These are phyloP conservation scores for Apostasia shenzhenica DNA, from an alignment of 106 monocot genomes.

Conservation along the genomic window DNA sequence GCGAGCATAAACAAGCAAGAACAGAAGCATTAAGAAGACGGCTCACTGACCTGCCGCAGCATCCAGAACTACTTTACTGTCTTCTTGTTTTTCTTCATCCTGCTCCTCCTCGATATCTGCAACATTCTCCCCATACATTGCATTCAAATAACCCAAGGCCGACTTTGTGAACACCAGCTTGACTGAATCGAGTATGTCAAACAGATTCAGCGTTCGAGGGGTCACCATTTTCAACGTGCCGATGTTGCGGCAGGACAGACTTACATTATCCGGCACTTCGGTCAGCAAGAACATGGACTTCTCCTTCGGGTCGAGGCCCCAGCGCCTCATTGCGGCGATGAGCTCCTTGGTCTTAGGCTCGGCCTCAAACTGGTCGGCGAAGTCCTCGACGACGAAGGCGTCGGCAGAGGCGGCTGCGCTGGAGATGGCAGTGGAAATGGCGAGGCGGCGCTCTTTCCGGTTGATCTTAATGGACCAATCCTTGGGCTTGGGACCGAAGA, in stretches of 20 bases:
- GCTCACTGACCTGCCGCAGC: not conserved
- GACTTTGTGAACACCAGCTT: conserved; percentile 71
- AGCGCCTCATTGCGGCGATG: conserved; percentile 59
- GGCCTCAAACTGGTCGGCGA: conserved; percentile 31
- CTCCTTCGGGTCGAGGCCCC: conserved; percentile 78
- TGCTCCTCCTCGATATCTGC: not conserved
- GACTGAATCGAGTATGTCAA: conserved; percentile 64
- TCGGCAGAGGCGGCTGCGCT: conserved; percentile 50
- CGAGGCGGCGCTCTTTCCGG: conserved; percentile 94
- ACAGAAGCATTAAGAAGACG: too few species aligned
- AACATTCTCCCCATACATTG: conserved; percentile 47
- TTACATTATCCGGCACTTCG: conserved; percentile 58
- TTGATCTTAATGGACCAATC: conserved; percentile 98
- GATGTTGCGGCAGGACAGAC: conserved; percentile 73
- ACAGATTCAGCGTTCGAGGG: conserved; percentile 83
- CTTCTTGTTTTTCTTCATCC: not conserved
- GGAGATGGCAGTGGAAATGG: conserved; percentile 84
- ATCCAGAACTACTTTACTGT: not conserved
- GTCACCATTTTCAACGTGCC: conserved; percentile 95
- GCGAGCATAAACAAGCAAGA: too few species aligned
- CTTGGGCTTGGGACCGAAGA: conserved; percentile 86
- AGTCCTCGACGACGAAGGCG: conserved; percentile 68
- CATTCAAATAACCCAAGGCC: conserved; percentile 69
- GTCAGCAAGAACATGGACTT: conserved; percentile 72
- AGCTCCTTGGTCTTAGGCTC: conserved; percentile 76